Base-by-base conservation (phyloP, 768 basidiomycete species). In the Calocybe gangraenosa region DNA sequence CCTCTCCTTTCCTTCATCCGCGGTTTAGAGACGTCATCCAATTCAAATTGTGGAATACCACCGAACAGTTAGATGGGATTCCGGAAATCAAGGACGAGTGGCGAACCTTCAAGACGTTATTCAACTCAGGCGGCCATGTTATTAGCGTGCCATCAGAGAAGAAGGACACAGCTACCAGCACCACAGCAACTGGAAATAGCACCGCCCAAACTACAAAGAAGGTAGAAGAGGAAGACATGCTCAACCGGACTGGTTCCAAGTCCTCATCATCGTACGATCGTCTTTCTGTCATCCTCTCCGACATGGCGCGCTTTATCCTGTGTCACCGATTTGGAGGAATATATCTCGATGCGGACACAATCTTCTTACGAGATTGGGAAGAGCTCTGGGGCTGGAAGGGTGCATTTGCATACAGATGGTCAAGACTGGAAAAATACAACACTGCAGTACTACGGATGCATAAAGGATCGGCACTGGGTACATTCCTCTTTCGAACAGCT, bases 1-100 rank as follows among this genome's bases (percentile, higher is more conserved):
- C 90, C 0, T 79, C 87, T 0, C 92, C 93, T 0, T 92, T 97
- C 75, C 66, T 96, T 36, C 90, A 96, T 60, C 82, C 82, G 3
- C 74, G 92, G 30, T 95, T 95, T 73, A 79, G 82, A 58, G 86
- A 90, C 44, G 82, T 90, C 33, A 86, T 95, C 60, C 81, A 84
- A 56, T 97, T 97, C 77, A 88, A 84, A 64, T 68, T 94, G 55
- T 97, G 94, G 94, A 96, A 97, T 61, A 95, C 94, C 10, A 96
- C 93, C 0, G 92, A 96, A 58, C 92, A 93, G 63, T 75, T 97
- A 14, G 92, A 96, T 58, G 85, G 82, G 7, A 71, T 93, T 0
- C 75, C 83, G 2, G 94, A 97, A 62, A 76, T 95, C 47, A 82
- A 83, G 60, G 81, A 92, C 48, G 91, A 92, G 52, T 96, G 94